Conservation (phyloP, 768 basidiomycete genomes). For the Mycena olivaceomarginata region DNA sequence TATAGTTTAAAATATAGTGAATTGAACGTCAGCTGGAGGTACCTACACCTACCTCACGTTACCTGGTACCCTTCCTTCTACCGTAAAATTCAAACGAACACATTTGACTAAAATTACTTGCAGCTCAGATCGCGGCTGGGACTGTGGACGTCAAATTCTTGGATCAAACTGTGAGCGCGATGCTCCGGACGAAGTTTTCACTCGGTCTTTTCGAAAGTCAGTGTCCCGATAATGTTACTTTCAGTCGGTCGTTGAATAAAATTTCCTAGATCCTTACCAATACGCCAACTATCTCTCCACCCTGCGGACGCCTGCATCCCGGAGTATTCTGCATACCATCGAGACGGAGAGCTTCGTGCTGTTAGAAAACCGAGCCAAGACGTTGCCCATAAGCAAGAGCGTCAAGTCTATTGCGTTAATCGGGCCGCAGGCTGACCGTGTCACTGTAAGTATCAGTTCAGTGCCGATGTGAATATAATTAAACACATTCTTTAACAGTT, state of each 20-base stretch:
- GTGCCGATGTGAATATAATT: background rate
- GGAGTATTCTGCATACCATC: slow-evolving; percentile 69
- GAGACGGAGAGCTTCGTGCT: slow-evolving; percentile 79
- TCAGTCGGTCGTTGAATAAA: background rate
- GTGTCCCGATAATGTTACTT: background rate
- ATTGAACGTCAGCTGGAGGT: slow-evolving; percentile 48
- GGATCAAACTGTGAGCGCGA: slow-evolving; percentile 72
- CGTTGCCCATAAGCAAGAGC: slow-evolving; percentile 71
- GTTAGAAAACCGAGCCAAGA: slow-evolving; percentile 73
- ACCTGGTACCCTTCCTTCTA: slow-evolving; percentile 61
- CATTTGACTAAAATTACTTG: background rate
- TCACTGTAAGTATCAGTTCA: slow-evolving; percentile 67
- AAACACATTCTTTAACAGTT: slow-evolving; percentile 57
- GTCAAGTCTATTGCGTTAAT: slow-evolving; percentile 75
- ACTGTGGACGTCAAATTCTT: slow-evolving; percentile 72
- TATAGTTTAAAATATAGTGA: background rate
- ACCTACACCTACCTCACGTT: slow-evolving; percentile 79
- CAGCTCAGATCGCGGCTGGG: slow-evolving; percentile 76
- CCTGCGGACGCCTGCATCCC: slow-evolving; percentile 73
- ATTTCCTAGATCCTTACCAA: slow-evolving; percentile 76
- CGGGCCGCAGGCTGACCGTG: slow-evolving; percentile 78
- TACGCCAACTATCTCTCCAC: slow-evolving; percentile 74
- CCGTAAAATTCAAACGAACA: background rate
- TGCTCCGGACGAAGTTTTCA: slow-evolving; percentile 76
- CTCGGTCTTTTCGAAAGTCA: slow-evolving; percentile 82